Evolutionary conservation across 345 rosid species (phyloP), one percentile per base, ranked within the genome.

Genomic region (Brassica nigra): DNA sequence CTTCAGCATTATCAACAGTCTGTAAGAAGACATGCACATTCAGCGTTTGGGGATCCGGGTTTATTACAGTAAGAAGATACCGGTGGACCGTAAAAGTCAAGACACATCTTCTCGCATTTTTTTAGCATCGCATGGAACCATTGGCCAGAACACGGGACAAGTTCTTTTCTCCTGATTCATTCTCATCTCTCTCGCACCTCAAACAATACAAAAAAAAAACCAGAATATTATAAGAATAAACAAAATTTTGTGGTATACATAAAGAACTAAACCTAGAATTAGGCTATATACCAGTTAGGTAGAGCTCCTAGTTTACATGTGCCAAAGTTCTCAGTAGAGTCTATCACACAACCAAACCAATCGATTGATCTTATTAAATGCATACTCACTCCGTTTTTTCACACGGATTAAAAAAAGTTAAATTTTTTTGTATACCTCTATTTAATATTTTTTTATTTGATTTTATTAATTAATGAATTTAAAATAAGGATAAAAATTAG

Each of bases 121-220:
- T 12, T 61, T 36, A 6, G 36, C 10, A 49, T 80, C 75, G 49
- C 83, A 80, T 62, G 71, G 78, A 73, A 79, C 75, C 75, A 74
- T 74, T 5, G 59, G 71, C 82, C 82, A 79, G 27, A 27, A 68
- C 2, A 74, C 2, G 2, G 66, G 75, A 47, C 58, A 74, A 0
- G 12, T 23, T 33, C 62, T 44, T n/a, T 14, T 1, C 78, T 61
- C 49, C 55, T 8, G 18, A 29, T 8, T 71, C 74, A 73, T 66
- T 73, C 70, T 68, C 47, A n/a, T 16, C 57, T 79, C 82, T 68
- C 82, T 79, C 16, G 75, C 82, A 61, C 70, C 78, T 79, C n/a
- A 4, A 9, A 34, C 6, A 44, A 33, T 3, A 10, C 6, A 6
- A 1, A 4, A n/a, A n/a, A 15, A 11, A n/a, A 14, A 1, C 49